Percentiles rank a stretch among this genome's conserved stretches.
phyloP scores from a whole-genome alignment of 371 early-diverging fungal species.

The Apophysomyces trapeziformis region DNA sequence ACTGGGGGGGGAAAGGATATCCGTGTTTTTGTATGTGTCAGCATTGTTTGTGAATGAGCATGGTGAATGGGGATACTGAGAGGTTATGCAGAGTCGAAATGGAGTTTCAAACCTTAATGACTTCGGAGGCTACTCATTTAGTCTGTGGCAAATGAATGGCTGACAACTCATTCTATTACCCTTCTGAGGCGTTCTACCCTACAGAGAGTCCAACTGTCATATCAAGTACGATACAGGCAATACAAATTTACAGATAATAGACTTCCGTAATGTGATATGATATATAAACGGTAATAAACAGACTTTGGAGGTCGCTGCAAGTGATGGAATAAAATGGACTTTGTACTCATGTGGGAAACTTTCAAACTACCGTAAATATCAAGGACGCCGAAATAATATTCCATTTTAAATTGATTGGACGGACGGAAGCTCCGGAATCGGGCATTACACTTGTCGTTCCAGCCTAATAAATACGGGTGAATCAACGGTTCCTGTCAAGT shows the following conservation, averaged over 20 bases:
- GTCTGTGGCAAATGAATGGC: background rate
- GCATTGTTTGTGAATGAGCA: background rate
- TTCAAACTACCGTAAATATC: slow-evolving; percentile 9
- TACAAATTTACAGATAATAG: no score
- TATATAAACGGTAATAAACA: background rate
- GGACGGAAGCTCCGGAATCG: slow-evolving; percentile 4
- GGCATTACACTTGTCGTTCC: background rate
- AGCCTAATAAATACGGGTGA: slow-evolving; percentile 6
- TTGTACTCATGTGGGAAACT: slow-evolving; percentile 11
- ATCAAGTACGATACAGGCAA: no score
- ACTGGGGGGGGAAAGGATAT: background rate
- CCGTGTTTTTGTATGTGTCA: no score
- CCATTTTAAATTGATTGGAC: slow-evolving; percentile 5
- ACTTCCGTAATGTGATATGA: background rate
- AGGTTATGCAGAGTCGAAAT: slow-evolving; percentile 10
- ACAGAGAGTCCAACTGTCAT: no score
- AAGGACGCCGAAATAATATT: slow-evolving; percentile 2
- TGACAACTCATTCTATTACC: background rate
- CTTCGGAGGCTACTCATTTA: background rate
- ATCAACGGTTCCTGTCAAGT: slow-evolving; percentile 1
- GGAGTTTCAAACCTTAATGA: slow-evolving; percentile 8
- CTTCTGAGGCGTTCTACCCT: no score
- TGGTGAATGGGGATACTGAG: background rate
- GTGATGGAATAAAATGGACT: background rate
- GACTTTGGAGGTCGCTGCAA: background rate